These are phyloP conservation scores for Bonia amplexicaulis DNA, from an alignment of 176 grass and related monocot genomes.

Conservation along the genomic window DNA sequence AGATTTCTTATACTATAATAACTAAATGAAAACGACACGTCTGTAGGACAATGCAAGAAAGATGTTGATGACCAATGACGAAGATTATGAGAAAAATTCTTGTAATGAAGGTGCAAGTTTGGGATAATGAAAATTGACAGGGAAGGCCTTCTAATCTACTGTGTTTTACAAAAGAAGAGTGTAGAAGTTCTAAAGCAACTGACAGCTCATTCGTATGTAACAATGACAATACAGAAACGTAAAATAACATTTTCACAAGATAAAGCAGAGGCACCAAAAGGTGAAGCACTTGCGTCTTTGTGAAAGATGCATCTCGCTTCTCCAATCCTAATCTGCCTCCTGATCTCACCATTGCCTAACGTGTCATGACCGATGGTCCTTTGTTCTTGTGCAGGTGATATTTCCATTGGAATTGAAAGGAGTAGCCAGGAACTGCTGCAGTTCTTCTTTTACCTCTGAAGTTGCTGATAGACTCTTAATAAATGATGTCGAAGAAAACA, in stretches of 20 bases:
- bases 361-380: background rate
- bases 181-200: background rate
- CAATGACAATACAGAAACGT: background rate
- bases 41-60: background rate
- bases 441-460: conserved; percentile 14
- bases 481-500: conserved; percentile 48
- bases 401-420: background rate
- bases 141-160: background rate
- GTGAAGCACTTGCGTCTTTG: conserved; percentile 14
- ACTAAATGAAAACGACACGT: background rate
- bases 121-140: background rate
- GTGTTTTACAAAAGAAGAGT: background rate
- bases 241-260: conserved; percentile 9
- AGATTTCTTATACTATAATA: background rate
- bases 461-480: conserved; percentile 36
- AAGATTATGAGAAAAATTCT: background rate
- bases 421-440: conserved; percentile 13
- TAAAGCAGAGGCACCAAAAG: conserved; percentile 19
- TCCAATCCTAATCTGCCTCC: background rate
- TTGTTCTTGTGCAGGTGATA: conserved; percentile 27
- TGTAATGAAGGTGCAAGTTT: background rate
- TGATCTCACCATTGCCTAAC: conserved; percentile 6
- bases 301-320: conserved; percentile 30
- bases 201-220: background rate
- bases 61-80: background rate